Percentiles rank a stretch among this genome's conserved stretches.
phyloP scores from a whole-genome alignment of 176 grass and related monocot species.

The Triticum dicoccoides region DNA sequence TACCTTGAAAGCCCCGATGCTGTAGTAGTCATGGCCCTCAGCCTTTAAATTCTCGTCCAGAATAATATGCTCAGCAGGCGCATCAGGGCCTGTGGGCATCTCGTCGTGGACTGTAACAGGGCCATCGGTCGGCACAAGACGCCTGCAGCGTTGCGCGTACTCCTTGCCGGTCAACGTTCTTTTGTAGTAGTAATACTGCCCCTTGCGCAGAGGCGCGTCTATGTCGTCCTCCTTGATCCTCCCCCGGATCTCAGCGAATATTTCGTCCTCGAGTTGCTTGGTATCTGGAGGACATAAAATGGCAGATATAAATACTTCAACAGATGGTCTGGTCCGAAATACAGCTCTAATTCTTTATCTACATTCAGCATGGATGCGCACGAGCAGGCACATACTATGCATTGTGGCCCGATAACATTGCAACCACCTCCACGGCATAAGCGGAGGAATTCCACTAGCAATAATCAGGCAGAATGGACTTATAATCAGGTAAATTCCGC shows the following conservation, averaged over 20 bases:
- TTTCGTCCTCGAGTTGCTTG: slow-evolving; percentile 65
- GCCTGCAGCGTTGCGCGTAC: slow-evolving; percentile 74
- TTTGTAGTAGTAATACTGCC: slow-evolving; percentile 76
- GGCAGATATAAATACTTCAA: neutral
- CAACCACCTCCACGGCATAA: neutral
- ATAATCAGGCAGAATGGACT: neutral
- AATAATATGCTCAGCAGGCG: slow-evolving; percentile 72
- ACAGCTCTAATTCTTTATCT: neutral
- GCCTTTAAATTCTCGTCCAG: slow-evolving; percentile 90
- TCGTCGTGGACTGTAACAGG: slow-evolving; percentile 60
- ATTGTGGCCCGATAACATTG: neutral
- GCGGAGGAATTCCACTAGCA: neutral
- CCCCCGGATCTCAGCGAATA: slow-evolving; percentile 90
- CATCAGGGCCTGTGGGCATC: slow-evolving; percentile 68
- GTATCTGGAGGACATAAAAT: slow-evolving; percentile 39
- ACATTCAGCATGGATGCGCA: no score
- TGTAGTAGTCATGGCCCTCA: slow-evolving; percentile 70
- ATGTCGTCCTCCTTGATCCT: slow-evolving; percentile 94
- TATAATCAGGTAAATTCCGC: neutral
- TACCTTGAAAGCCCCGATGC: slow-evolving; percentile 75
- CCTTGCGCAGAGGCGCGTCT: slow-evolving; percentile 56
- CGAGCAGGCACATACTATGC: no score
- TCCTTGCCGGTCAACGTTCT: slow-evolving; percentile 81
- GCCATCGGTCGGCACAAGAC: slow-evolving; percentile 34
- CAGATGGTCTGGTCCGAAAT: neutral